phyloP scores from a whole-genome alignment of 2,329 filamentous ascomycete species.

The Venturia pyrina region DNA sequence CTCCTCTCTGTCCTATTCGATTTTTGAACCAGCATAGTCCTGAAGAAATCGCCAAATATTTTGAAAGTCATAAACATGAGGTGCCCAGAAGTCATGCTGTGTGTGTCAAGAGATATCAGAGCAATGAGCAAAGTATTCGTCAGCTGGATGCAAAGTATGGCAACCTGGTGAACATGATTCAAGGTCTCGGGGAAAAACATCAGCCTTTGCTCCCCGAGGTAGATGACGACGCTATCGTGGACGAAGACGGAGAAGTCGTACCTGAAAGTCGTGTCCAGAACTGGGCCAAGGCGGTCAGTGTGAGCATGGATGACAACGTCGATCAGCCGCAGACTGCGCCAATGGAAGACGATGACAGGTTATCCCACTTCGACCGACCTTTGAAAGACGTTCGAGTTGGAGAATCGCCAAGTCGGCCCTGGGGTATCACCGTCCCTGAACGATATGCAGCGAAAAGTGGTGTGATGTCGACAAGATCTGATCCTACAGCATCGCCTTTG shows the following conservation, averaged over 20 bases:
- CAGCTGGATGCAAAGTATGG: slow-evolving; percentile 93
- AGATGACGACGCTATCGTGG: slow-evolving; percentile 35
- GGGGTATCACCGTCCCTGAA: slow-evolving; percentile 78
- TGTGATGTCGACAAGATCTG: slow-evolving; percentile 26
- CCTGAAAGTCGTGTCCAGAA: slow-evolving; percentile 53
- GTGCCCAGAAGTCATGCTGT: slow-evolving; percentile 88
- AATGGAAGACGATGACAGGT: slow-evolving; percentile 48
- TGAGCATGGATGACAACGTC: slow-evolving; percentile 37
- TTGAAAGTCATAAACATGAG: slow-evolving; percentile 92
- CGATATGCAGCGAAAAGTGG: slow-evolving; percentile 25
- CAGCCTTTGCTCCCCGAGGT: slow-evolving; percentile 67
- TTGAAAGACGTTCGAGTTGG: slow-evolving; percentile 86
- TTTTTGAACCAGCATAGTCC: slow-evolving; percentile 87
- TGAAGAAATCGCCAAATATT: slow-evolving; percentile 85
- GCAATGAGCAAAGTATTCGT: slow-evolving; percentile 72
- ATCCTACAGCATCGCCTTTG: slow-evolving; percentile 35
- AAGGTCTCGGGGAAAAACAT: slow-evolving; percentile 77
- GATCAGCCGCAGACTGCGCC: slow-evolving; percentile 28
- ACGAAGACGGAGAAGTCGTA: slow-evolving; percentile 33
- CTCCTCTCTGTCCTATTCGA: slow-evolving; percentile 79
- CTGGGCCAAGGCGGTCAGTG: slow-evolving; percentile 73
- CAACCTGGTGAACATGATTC: slow-evolving; percentile 86
- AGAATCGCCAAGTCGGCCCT: slow-evolving; percentile 84
- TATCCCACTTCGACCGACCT: slow-evolving; percentile 70
- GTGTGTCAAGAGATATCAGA: slow-evolving; percentile 82